Evolutionary conservation across 495 filamentous ascomycete genomes (phyloP).

Genomic region (Xylaria cubensis): DNA sequence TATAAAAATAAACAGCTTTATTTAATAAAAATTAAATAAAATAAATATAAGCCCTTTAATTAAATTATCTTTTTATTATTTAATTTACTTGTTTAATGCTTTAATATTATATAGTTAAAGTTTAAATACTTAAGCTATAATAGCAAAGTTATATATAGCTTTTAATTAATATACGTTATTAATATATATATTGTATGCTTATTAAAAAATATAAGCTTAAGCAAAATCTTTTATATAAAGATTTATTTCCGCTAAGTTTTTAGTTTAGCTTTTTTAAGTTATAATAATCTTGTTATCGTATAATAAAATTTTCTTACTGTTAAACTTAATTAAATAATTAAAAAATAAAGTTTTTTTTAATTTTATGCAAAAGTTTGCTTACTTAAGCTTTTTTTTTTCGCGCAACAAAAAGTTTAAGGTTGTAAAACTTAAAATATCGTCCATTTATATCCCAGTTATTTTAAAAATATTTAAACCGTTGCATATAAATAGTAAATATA

Average conservation of each 20-base stretch:
- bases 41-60: not conserved
- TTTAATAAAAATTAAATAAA: not conserved
- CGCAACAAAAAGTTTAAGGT: no score
- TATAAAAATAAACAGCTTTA: not conserved
- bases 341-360: not conserved
- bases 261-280: not conserved
- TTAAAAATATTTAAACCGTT: not conserved
- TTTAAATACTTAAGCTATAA: not conserved
- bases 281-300: not conserved
- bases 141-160: no score
- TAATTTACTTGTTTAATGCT: no score
- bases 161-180: not conserved
- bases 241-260: no score
- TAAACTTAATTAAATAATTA: conserved; percentile 2
- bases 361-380: not conserved
- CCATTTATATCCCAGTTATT: not conserved
- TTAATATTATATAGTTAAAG: no score
- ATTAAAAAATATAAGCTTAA: no score
- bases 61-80: not conserved
- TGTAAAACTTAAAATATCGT: not conserved
- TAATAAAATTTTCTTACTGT: not conserved
- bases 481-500: not conserved
- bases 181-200: not conserved
- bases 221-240: no score
- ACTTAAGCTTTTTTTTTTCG: no score